Percentiles rank a stretch among this genome's conserved stretches.
Evolutionary conservation across 192 early-diverging fungal species (phyloP).

Genomic region (Coemansia javaensis): DNA sequence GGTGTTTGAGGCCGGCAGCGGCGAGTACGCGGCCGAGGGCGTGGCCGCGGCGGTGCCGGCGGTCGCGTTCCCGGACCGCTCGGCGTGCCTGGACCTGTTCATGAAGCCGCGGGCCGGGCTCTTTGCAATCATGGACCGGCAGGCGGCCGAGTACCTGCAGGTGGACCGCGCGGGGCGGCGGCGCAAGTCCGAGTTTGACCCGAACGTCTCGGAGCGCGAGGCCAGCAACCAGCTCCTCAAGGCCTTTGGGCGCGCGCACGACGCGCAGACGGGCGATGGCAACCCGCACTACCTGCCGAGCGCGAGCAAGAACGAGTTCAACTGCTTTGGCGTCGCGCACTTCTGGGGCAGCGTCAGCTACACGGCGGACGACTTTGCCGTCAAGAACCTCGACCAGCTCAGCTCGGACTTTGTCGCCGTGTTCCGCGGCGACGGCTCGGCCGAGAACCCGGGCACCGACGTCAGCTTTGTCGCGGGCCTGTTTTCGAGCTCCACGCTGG

Average conservation of each 20-base stretch:
- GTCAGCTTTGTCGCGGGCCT: constrained; percentile 73
- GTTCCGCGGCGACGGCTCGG: constrained; percentile 63
- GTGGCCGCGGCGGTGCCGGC: constrained; percentile 40
- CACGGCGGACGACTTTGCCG: constrained; percentile 75
- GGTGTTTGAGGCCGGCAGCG: constrained; percentile 63
- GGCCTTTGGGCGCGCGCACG: constrained; percentile 43
- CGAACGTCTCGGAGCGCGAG: constrained; percentile 33
- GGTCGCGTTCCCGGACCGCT: constrained; percentile 59
- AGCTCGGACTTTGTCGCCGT: constrained; percentile 81
- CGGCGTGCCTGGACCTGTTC: constrained; percentile 67
- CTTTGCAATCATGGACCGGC: constrained; percentile 69
- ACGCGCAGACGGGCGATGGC: constrained; percentile 25
- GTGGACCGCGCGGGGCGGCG: constrained; percentile 13
- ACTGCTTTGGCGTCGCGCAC: constrained; percentile 40
- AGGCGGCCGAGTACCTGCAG: constrained; percentile 45
- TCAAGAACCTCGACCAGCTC: constrained; percentile 73
- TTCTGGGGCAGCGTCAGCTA: constrained; percentile 58
- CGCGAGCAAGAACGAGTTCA: constrained; percentile 52
- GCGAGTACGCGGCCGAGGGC: constrained; percentile 61
- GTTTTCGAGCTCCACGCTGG: constrained; percentile 69
- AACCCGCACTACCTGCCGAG: constrained; percentile 39
- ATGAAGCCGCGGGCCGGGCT: constrained; percentile 65
- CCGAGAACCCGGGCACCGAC: constrained; percentile 53
- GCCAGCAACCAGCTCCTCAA: constrained; percentile 46
- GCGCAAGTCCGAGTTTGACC: constrained; percentile 45